Evolutionary conservation across 805 yeast genomes (phyloP).

Genomic region (Candida dajiaensis): DNA sequence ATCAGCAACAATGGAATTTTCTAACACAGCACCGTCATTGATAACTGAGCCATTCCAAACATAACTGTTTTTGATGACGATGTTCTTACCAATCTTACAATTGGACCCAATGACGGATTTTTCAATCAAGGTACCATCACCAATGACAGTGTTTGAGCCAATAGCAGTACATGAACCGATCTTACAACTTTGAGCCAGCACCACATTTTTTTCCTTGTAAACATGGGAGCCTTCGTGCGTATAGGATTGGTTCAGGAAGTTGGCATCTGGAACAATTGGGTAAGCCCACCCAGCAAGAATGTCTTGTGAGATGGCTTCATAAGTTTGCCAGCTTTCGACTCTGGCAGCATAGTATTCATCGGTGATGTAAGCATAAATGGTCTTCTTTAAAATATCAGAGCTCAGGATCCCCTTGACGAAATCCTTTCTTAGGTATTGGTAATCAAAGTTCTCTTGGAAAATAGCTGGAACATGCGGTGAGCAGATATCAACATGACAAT

Average conservation of each 20-base stretch:
- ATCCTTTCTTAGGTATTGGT: conserved; percentile 78
- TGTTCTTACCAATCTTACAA: conserved; percentile 79
- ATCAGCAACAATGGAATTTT: conserved; percentile 67
- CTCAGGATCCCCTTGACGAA: conserved; percentile 88
- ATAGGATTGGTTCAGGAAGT: conserved; percentile 68
- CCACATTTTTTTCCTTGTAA: conserved; percentile 84
- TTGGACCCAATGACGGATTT: conserved; percentile 81
- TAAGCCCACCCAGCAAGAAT: conserved; percentile 87
- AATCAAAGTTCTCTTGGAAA: conserved; percentile 95
- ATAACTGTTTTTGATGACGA: conserved; percentile 64
- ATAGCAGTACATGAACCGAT: conserved; percentile 77
- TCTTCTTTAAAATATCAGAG: conserved; percentile 84
- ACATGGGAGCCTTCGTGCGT: conserved; percentile 78
- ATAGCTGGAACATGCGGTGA: conserved; percentile 91
- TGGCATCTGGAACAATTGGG: conserved; percentile 86
- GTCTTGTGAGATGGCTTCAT: conserved; percentile 87
- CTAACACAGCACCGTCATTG: conserved; percentile 55
- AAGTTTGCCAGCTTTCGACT: conserved; percentile 93
- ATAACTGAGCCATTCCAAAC: conserved; percentile 82
- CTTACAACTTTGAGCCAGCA: conserved; percentile 87
- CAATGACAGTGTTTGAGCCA: conserved; percentile 71
- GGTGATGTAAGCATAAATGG: conserved; percentile 82
- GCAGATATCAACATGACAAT: conserved; percentile 95
- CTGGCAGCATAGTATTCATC: conserved; percentile 81
- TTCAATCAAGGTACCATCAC: conserved; percentile 61